Evolutionary conservation across 805 yeast genomes (phyloP), one percentile per base, ranked within the genome.

Genomic region (Barnettozyma botsteinii): DNA sequence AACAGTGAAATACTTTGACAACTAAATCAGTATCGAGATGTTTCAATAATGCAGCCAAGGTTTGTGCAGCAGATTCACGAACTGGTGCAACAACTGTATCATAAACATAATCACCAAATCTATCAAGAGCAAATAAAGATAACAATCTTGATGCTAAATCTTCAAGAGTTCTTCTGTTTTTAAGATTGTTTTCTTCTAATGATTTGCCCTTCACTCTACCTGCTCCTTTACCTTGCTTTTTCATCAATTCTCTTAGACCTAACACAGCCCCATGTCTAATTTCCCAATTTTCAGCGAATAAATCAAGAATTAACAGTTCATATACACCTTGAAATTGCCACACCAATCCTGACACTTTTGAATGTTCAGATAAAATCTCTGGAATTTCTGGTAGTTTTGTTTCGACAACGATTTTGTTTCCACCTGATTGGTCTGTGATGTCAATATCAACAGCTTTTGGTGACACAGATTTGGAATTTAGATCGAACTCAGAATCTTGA

Each of bases 61-160:
- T 79, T 62, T 93, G 99, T 0, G 96, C 97, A 22, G 91, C 87
- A 26, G 96, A 87, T 62, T 94, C 99, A 56, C 98, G 69, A 5
- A 93, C 98, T 1, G 99, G 99, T 0, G 98, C 98, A 28, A 93
- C 95, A 12, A 93, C 99, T 7, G 95, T 94, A 57, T 93, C 99
- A 31, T 95, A 82, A 24, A 93, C 95, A 60, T 85, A 93, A 65
- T 93, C 99, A 34, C 97, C 98, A 63, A 93, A 93, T 51, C 98
- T 66, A 63, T 93, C 99, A 38, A 93, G 67, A 3, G 97, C 91
- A 61, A 93, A 86, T 11, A 93, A 67, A 6, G 95, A 83, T 54
- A 95, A 71, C 33, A 93, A 57, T 46, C 97, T 72, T 15, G 93
- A 86, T 4, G 94, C 82, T 42, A 91, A 68, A 61, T 93, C 98